These are phyloP conservation scores for Apophysomyces variabilis DNA, from an alignment of 371 early-diverging fungal species.

Conservation along the genomic window DNA sequence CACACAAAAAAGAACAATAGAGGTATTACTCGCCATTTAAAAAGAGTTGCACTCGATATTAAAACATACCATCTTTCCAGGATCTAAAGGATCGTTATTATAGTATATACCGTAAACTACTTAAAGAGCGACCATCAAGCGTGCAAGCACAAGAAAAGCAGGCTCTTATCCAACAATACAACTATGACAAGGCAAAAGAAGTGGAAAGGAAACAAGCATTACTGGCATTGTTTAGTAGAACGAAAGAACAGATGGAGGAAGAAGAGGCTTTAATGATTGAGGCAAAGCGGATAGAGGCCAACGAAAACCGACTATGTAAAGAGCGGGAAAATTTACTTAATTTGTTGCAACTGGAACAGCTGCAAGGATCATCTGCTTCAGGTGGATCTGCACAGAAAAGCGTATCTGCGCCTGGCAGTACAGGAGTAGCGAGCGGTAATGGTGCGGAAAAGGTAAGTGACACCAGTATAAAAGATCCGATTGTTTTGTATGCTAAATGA, in stretches of 20 bases:
- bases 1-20: conserved; percentile 36
- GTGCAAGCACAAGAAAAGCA: conserved; percentile 39
- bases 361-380: conserved; percentile 26
- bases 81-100: conserved; percentile 88
- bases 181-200: conserved; percentile 70
- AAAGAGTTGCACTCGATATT: no score
- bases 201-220: conserved; percentile 81
- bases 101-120: conserved; percentile 59
- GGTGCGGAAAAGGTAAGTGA: conserved; percentile 6
- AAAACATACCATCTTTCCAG: conserved; percentile 29
- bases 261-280: conserved; percentile 81
- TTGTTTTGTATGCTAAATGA: neutral
- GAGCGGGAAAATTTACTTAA: conserved; percentile 79
- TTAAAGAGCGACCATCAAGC: conserved; percentile 48
- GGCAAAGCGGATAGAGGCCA: conserved; percentile 78
- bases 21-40: conserved; percentile 18
- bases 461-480: neutral
- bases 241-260: conserved; percentile 83
- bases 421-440: conserved; percentile 48
- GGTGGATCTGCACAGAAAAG: neutral
- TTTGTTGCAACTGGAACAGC: conserved; percentile 60
- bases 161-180: conserved; percentile 45
- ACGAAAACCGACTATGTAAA: conserved; percentile 69
- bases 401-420: conserved; percentile 40
- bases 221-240: conserved; percentile 68